Percentiles rank a stretch among this genome's conserved stretches.
Evolutionary conservation across 2,329 filamentous ascomycete genomes (phyloP).

Genomic region (Phialophora macrospora): DNA sequence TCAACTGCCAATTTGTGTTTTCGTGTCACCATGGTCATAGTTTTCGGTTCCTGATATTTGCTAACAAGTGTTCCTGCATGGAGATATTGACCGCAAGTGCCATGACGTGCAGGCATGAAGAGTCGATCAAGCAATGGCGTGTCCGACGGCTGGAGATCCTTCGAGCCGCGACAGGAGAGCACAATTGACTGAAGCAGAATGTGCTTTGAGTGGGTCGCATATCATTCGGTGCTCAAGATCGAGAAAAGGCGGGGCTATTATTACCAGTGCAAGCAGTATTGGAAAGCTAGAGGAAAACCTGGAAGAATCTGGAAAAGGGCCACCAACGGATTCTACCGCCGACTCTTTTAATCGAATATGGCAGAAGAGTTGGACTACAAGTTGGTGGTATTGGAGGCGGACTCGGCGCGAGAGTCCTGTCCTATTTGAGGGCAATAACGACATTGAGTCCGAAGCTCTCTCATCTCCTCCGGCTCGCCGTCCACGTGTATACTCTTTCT

Average conservation of each 20-base stretch:
- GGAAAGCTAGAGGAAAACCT: neutral
- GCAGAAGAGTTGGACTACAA: neutral
- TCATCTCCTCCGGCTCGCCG: no score
- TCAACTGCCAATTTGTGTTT: no score
- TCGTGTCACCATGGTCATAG: no score
- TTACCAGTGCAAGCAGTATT: neutral
- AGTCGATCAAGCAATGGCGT: constrained; percentile 35
- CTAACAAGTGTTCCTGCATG: neutral
- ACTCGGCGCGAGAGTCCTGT: neutral
- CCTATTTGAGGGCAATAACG: no score
- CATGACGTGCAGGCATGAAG: neutral
- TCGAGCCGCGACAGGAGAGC: constrained; percentile 46
- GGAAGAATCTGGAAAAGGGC: neutral
- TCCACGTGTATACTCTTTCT: no score
- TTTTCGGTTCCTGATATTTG: no score
- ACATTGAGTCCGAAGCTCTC: no score
- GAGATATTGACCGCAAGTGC: neutral
- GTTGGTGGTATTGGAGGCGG: constrained; percentile 1
- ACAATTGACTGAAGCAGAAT: constrained; percentile 51
- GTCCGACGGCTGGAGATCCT: constrained; percentile 52
- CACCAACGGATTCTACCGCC: neutral
- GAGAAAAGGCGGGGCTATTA: constrained; percentile 4
- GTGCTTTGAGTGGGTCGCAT: constrained; percentile 54
- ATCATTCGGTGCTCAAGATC: constrained; percentile 46
- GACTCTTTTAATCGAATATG: neutral